Conservation (phyloP, 257 asterid genomes). For the Ligustrum vulgare region DNA sequence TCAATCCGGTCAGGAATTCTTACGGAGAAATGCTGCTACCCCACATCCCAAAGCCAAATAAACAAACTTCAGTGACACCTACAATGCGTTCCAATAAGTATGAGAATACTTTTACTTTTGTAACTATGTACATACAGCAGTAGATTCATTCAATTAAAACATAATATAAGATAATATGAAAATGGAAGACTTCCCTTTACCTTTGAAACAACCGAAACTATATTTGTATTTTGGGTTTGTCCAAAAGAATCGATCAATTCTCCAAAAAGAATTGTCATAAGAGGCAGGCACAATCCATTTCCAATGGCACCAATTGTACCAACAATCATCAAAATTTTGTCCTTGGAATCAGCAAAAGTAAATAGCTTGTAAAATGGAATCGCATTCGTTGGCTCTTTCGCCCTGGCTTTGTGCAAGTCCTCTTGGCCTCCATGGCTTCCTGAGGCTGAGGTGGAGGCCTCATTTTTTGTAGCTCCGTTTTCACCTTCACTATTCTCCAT, state of each 20-base stretch:
- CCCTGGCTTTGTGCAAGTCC: neutral
- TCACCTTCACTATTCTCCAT: neutral
- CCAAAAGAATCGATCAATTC: slow-evolving; percentile 60
- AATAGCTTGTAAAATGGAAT: slow-evolving; percentile 60
- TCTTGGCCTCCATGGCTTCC: neutral
- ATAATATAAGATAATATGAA: neutral
- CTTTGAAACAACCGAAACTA: slow-evolving; percentile 53
- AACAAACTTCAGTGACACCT: slow-evolving; percentile 62
- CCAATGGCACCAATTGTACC: slow-evolving; percentile 63
- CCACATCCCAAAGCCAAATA: slow-evolving; percentile 60
- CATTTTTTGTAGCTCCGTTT: neutral
- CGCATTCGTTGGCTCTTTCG: slow-evolving; percentile 22
- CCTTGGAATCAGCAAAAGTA: slow-evolving; percentile 57
- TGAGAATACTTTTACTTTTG: neutral
- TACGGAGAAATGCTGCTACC: slow-evolving; percentile 63
- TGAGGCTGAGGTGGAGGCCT: slow-evolving; percentile 10
- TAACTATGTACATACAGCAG: neutral
- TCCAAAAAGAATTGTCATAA: slow-evolving; percentile 61
- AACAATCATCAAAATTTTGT: slow-evolving; percentile 47
- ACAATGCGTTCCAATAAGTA: neutral
- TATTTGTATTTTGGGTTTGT: slow-evolving; percentile 26
- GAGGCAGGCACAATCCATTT: slow-evolving; percentile 44
- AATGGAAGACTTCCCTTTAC: slow-evolving; percentile 19
- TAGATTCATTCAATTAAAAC: neutral
- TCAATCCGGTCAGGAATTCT: slow-evolving; percentile 18